Percentiles rank a stretch among this genome's conserved stretches.
These are phyloP conservation scores for Candida ficus DNA, from an alignment of 805 yeast species.

Conservation along the genomic window DNA sequence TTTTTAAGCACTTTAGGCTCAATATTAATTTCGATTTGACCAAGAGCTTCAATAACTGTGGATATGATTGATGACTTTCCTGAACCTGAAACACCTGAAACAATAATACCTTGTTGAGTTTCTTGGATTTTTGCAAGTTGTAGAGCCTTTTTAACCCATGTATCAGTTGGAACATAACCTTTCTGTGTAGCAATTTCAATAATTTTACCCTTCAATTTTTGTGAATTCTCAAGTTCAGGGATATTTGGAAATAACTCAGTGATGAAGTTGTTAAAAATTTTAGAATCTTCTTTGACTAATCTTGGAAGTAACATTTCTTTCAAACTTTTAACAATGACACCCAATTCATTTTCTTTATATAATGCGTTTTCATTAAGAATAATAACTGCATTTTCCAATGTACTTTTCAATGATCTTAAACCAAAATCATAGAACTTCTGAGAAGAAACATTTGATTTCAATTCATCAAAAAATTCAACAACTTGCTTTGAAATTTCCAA, in stretches of 20 bases:
- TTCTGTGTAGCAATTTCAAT: constrained; percentile 23
- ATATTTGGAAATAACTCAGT: constrained; percentile 25
- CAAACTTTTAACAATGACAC: constrained; percentile 46
- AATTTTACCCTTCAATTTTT: constrained; percentile 26
- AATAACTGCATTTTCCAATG: constrained; percentile 54
- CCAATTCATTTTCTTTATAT: constrained; percentile 21
- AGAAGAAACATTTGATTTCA: constrained; percentile 36
- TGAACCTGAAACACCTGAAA: constrained; percentile 70
- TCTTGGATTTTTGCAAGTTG: constrained; percentile 61
- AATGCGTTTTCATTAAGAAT: constrained; percentile 25
- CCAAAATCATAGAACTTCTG: constrained; percentile 92
- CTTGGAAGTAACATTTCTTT: constrained; percentile 66
- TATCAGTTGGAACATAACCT: constrained; percentile 31
- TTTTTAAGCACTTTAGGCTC: constrained; percentile 78
- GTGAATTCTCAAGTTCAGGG: constrained; percentile 21
- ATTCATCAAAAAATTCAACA: constrained; percentile 47
- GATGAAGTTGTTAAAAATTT: constrained; percentile 28
- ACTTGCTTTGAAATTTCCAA: constrained; percentile 38
- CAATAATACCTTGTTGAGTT: constrained; percentile 72
- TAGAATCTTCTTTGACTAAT: constrained; percentile 48
- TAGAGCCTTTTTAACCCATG: constrained; percentile 48
- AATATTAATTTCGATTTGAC: constrained; percentile 38
- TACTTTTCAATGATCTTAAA: constrained; percentile 69
- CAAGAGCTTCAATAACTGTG: constrained; percentile 39
- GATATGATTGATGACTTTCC: constrained; percentile 65